Evolutionary conservation across 768 basidiomycete species (phyloP), one percentile per base, ranked within the genome.

Genomic region (Polyporus arcularius): DNA sequence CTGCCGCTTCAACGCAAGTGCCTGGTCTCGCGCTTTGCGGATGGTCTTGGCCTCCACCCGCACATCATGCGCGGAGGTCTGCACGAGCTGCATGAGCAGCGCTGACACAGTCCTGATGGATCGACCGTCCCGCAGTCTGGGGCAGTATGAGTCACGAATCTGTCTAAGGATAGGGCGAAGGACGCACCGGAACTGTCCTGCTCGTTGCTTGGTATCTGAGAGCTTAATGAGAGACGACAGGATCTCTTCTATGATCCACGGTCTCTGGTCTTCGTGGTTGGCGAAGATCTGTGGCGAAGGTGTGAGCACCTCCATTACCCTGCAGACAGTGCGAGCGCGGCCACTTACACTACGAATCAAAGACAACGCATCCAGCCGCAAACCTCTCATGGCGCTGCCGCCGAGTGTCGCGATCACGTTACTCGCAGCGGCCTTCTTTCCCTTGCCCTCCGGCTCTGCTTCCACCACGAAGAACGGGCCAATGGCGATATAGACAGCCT

Each of bases 161-260:
- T 15, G 31, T 30, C 11, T 11, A 14, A 42, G 38, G 40, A 21
- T 35, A 40, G 41, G 21, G 10, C 18, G n/a, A 40, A 51, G 6
- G 4, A 75, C 85, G 14, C 48, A 95, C 94, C 87, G 82, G 74
- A 95, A 96, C 66, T 92, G 92, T 0, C 94, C 91, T 51, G 90
- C 92, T 66, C 89, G 90, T 74, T 93, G 92, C 71, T 94, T 97
- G 18, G 87, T 85, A 68, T 94, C 92, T 2, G 93, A 91, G 26
- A 96, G 79, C 73, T 94, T 96, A 66, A 91, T 95, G 55, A 98
- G 76, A 0, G 94, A 96, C 9, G 86, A 84, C 30, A 99, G 70
- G 38, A 98, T 96, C 73, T 98, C 97, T 71, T 98, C 96, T n/a
- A 98, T 89, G 63, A 98, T 96, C 95, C 95, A 97, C 0, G 89